Base-by-base conservation (phyloP, 2,329 filamentous ascomycete genomes). In the Aphanocladium album region DNA sequence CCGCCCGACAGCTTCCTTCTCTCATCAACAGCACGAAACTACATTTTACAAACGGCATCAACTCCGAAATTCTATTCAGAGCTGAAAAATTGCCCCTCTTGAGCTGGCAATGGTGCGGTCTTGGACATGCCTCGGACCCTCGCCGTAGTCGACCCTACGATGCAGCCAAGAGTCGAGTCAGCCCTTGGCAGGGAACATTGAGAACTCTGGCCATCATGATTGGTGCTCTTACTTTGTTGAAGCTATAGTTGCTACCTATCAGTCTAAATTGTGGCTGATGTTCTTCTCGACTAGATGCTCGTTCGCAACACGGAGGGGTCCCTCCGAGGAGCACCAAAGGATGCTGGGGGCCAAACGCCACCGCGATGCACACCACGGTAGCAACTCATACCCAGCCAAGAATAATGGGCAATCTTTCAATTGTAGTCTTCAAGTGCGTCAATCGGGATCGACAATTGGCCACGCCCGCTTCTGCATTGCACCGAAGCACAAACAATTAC, bases 131-230 rank as follows among this genome's bases (percentile, higher is more conserved):
- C 21, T 41, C 45, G 45, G 23, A 35, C 23, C 45, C 33, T 57
- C 46, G 45, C 55, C 14, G 35, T 27, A 12, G 25, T 35, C 35
- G 55, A 50, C 35, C 12, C 45, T 17, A 19, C 2, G 33, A 30
- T 30, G 45, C 55, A 57, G 55, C 55, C 55, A 57, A 57, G 55
- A 41, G 12, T 11, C 37, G 21, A 19, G 55, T 50, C 55, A 50
- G 55, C 46, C 19, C 55, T 57, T 50, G 55, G 55, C 45, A 57
- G 35, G 55, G 33, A 21, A 23, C 16, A 21, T 6, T 37, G 19
- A 11, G 9, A 11, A 7, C 16, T 37, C 33, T 16, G 12, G 23
- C 16, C n/a, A 7, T 7, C 19, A 8, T 25, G 30, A 57, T 57
- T 57, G 54, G 54, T 19, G 27, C 16, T 23, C 35, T 37, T 19